Conservation (phyloP, 2,329 filamentous ascomycete species). For the Verticillium dahliae region DNA sequence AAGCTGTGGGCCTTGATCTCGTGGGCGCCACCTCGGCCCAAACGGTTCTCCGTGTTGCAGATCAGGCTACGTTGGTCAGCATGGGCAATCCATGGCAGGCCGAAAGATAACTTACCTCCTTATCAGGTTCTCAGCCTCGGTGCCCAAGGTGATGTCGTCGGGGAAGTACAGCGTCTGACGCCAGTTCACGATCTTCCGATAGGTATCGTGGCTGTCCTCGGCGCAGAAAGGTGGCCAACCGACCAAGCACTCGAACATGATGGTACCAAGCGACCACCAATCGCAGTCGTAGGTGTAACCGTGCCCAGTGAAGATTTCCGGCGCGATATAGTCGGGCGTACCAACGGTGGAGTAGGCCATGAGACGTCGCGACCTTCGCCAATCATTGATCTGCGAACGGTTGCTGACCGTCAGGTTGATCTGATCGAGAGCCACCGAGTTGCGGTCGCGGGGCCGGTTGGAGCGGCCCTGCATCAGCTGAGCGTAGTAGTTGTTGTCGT, state of each 20-base stretch:
- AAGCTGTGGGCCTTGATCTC: constrained; percentile 94
- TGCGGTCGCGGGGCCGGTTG: constrained; percentile 70
- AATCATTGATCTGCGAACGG: constrained; percentile 96
- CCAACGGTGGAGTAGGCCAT: constrained; percentile 98
- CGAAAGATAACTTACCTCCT: constrained; percentile 57
- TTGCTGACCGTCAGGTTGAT: constrained; percentile 98
- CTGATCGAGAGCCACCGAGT: constrained; percentile 92
- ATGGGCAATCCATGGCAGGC: neutral
- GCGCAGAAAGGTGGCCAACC: constrained; percentile 99
- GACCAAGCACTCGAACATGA: constrained; percentile 99
- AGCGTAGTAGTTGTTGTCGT: constrained; percentile 98
- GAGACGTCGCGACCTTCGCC: constrained; percentile 89
- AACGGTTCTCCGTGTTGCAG: constrained; percentile 86
- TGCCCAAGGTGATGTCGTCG: constrained; percentile 82
- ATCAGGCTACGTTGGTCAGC: constrained; percentile 60
- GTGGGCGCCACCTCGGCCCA: constrained; percentile 78
- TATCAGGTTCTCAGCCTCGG: constrained; percentile 87
- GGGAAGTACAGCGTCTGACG: constrained; percentile 93
- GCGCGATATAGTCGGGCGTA: constrained; percentile 96
- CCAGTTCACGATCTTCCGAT: constrained; percentile 99
- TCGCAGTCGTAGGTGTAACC: constrained; percentile 97
- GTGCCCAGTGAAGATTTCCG: constrained; percentile 94
- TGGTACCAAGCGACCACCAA: constrained; percentile 98
- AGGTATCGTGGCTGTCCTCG: constrained; percentile 94
- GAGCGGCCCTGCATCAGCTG: constrained; percentile 81